A percentile compares a stretch with the other conserved stretches of the same genome.
Conservation (phyloP, 305 asterid species). For the Fraxinus dipetala region DNA sequence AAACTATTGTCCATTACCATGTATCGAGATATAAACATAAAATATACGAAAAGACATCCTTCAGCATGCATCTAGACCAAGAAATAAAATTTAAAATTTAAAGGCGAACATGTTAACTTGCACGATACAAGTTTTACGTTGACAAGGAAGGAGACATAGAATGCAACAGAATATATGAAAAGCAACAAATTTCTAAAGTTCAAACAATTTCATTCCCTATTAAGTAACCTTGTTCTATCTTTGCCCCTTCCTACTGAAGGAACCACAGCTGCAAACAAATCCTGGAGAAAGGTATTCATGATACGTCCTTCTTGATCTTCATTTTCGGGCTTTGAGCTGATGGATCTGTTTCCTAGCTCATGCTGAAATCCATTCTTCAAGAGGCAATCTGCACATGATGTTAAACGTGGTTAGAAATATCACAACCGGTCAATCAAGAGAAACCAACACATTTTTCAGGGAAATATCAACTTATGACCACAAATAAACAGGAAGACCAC, state of each 20-base stretch:
- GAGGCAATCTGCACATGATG: constrained; percentile 20
- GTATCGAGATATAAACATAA: not conserved
- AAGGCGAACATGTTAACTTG: not conserved
- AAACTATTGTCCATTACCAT: not conserved
- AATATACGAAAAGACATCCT: not conserved
- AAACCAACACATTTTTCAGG: constrained; percentile 4
- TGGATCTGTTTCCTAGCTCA: not conserved
- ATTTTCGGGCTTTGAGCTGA: not conserved
- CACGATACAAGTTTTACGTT: not conserved
- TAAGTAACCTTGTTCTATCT: not conserved
- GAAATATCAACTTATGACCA: constrained; percentile 8
- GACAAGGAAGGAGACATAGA: not conserved
- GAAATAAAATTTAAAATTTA: not conserved
- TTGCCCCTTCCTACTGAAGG: constrained; percentile 1
- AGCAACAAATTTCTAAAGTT: constrained; percentile 10
- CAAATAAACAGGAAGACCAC: constrained; percentile 22
- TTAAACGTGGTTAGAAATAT: not conserved
- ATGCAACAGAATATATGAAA: not conserved
- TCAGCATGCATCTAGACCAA: not conserved
- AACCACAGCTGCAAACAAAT: constrained; percentile 18
- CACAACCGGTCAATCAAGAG: constrained; percentile 9
- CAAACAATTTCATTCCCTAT: not conserved
- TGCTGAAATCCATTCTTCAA: constrained; percentile 11
- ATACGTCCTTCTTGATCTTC: not conserved
- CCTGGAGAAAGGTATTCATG: constrained; percentile 5